These are phyloP conservation scores for Colletotrichum sp. DNA, from an alignment of 2,329 filamentous ascomycete genomes.

Conservation along the genomic window DNA sequence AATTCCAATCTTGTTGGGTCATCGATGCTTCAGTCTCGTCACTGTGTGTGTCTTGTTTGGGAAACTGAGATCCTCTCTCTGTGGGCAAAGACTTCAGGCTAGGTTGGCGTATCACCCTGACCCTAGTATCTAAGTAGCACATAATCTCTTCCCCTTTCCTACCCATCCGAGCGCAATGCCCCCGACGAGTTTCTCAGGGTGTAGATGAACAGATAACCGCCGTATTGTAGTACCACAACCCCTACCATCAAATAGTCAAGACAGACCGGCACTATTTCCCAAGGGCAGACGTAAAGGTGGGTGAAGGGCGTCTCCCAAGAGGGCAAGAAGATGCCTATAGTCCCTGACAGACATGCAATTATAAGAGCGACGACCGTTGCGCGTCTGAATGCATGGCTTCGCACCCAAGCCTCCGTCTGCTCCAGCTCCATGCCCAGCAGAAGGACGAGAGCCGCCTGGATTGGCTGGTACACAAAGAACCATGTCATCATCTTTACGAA, in stretches of 20 bases:
- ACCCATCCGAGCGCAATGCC: neutral
- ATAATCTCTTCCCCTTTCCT: neutral
- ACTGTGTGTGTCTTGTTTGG: neutral
- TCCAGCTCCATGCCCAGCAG: neutral
- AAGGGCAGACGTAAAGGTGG: neutral
- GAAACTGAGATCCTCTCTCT: too few species aligned
- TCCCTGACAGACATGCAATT: neutral
- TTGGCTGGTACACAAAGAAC: neutral
- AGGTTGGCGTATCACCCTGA: neutral
- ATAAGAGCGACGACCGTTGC: neutral
- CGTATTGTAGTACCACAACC: neutral
- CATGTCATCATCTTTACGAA: neutral
- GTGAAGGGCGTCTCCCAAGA: neutral
- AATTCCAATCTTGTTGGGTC: neutral
- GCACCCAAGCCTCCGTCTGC: neutral
- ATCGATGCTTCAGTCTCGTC: neutral
- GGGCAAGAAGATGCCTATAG: neutral
- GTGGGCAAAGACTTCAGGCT: too few species aligned
- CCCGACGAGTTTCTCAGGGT: neutral
- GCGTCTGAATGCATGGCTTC: accelerated
- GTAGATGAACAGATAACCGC: too few species aligned
- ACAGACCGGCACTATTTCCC: neutral
- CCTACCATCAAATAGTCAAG: neutral
- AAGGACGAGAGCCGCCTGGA: neutral
- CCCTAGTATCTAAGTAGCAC: neutral